phyloP scores from a whole-genome alignment of 495 filamentous ascomycete species.

The Platismatia glauca region DNA sequence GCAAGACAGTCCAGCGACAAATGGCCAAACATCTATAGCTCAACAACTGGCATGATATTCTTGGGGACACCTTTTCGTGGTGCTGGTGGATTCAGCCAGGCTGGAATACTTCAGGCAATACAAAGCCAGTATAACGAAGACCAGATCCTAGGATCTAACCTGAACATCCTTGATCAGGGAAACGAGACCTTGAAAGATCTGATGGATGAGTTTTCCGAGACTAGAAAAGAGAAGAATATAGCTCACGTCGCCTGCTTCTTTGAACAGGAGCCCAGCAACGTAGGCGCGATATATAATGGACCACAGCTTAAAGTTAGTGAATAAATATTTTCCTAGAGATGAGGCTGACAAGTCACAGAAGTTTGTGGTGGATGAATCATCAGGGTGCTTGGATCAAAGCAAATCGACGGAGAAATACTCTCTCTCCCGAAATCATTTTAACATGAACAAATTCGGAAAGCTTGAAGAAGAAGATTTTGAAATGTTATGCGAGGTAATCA shows the following conservation, averaged over 20 bases:
- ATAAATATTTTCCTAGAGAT: neutral
- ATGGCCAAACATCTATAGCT: neutral
- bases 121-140: conserved; percentile 2
- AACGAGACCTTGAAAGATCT: conserved; percentile 1
- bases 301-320: neutral
- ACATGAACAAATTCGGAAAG: conserved; percentile 1
- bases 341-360: neutral
- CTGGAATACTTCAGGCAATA: neutral
- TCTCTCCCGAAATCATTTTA: conserved; percentile 3
- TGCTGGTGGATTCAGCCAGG: neutral
- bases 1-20: neutral
- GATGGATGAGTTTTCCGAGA: conserved; percentile 4
- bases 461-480: conserved; percentile 2
- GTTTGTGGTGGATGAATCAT: neutral
- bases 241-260: conserved; percentile 2
- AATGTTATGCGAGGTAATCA: conserved; percentile 2
- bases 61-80: conserved; percentile 5
- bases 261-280: conserved; percentile 2
- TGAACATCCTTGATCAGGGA: neutral
- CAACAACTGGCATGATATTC: neutral
- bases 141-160: neutral
- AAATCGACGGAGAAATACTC: conserved; percentile 7
- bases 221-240: neutral
- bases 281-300: neutral
- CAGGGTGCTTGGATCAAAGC: conserved; percentile 1